These are phyloP conservation scores for Amphirosellinia nigrospora DNA, from an alignment of 495 filamentous ascomycete species.

Conservation along the genomic window DNA sequence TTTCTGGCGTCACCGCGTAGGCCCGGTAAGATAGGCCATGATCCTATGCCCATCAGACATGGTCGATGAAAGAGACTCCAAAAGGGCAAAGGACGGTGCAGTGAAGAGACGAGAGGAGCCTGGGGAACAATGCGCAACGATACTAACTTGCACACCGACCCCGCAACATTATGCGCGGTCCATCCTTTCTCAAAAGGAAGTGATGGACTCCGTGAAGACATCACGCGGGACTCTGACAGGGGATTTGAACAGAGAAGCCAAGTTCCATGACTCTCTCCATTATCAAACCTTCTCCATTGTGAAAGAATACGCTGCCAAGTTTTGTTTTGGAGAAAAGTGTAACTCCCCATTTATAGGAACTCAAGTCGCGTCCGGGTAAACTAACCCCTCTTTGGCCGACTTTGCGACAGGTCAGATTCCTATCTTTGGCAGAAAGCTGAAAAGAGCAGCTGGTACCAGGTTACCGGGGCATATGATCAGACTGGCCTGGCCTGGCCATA, in stretches of 20 bases:
- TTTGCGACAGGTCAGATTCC: slow-evolving; percentile 17
- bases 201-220: slow-evolving; percentile 15
- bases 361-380: not conserved
- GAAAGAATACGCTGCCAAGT: not conserved
- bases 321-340: not conserved
- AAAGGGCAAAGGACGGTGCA: not conserved
- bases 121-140: slow-evolving; percentile 9
- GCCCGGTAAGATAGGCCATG: not conserved
- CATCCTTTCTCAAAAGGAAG: slow-evolving; percentile 10
- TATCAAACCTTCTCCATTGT: not conserved
- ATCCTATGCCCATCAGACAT: slow-evolving; percentile 3
- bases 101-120: not conserved
- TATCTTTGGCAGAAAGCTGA: slow-evolving; percentile 17
- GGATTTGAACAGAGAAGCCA: not conserved
- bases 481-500: slow-evolving; percentile 15
- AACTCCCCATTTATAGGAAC: not conserved
- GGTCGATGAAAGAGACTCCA: not conserved
- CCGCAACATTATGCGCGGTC: slow-evolving; percentile 7
- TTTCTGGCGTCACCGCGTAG: not conserved
- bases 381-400: slow-evolving; percentile 2
- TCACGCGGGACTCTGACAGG: slow-evolving; percentile 13
- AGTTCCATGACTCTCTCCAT: not conserved
- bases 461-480: slow-evolving; percentile 19
- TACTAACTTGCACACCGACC: slow-evolving; percentile 11
- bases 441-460: slow-evolving; percentile 14